A percentile compares a stretch with the other conserved stretches of the same genome.
These are phyloP conservation scores for Schizonepeta tenuifolia DNA, from an alignment of 257 asterid genomes.

Conservation along the genomic window DNA sequence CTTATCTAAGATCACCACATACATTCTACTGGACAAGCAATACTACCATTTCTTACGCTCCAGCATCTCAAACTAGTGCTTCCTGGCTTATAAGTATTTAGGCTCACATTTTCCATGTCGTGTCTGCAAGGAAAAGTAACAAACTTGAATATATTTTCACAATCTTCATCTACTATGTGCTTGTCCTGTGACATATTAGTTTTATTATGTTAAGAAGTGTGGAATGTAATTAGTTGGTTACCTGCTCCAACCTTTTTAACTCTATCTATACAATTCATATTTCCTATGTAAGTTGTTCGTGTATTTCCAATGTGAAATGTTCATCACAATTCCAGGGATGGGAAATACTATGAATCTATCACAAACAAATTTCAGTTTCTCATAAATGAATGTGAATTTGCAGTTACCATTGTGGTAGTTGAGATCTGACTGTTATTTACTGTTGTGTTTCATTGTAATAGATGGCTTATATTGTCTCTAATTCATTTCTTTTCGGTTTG, in stretches of 20 bases:
- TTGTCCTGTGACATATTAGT: background rate
- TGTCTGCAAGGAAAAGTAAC: background rate
- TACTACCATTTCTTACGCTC: background rate
- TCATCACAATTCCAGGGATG: background rate
- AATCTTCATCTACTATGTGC: background rate
- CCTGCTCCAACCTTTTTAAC: background rate
- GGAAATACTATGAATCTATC: background rate
- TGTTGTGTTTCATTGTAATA: background rate
- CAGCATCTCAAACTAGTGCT: background rate
- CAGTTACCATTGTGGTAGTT: background rate
- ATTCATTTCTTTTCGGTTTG: background rate
- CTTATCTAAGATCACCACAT: background rate
- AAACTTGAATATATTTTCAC: background rate
- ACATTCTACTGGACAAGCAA: background rate
- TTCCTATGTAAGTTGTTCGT: background rate
- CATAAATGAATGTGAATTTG: background rate
- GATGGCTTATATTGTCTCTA: background rate
- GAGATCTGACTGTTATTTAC: background rate
- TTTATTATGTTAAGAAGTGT: background rate
- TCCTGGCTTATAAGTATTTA: background rate
- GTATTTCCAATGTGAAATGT: background rate
- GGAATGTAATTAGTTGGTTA: background rate
- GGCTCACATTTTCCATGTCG: background rate
- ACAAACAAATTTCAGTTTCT: background rate
- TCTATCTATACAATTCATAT: background rate